phyloP scores from a whole-genome alignment of 2,329 filamentous ascomycete species.

The Nemania serpens region DNA sequence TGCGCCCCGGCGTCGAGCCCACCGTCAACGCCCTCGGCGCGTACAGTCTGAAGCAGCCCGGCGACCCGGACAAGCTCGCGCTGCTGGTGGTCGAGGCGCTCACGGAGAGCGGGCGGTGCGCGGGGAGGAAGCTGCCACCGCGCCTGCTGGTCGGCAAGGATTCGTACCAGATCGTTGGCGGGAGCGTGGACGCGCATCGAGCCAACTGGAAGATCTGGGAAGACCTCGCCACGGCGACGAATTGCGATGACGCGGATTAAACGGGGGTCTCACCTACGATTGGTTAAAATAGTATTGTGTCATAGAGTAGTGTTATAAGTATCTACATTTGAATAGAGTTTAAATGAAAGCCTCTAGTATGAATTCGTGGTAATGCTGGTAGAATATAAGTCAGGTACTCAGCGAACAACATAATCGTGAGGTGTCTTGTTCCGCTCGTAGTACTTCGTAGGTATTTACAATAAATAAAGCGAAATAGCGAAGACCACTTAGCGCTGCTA shows the following conservation, averaged over 20 bases:
- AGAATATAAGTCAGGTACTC: no score
- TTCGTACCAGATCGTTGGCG: constrained; percentile 13
- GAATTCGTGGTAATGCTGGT: no score
- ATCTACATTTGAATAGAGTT: no score
- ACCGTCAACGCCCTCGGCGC: constrained; percentile 30
- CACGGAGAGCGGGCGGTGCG: constrained; percentile 36
- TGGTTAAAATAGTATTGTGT: no score
- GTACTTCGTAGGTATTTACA: no score
- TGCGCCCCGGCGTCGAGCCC: constrained; percentile 12
- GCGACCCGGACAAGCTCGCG: constrained; percentile 47
- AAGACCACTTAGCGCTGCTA: no score
- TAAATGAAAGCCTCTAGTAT: no score
- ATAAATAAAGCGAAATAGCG: no score
- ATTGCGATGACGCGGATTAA: constrained; percentile 1
- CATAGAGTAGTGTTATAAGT: no score
- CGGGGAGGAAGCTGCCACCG: constrained; percentile 2
- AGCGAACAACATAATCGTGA: no score
- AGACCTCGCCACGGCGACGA: constrained; percentile 9
- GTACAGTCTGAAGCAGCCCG: constrained; percentile 43
- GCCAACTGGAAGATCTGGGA: constrained; percentile 8
- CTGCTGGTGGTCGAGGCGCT: constrained; percentile 46
- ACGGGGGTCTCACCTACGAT: background rate
- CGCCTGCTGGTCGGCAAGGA: constrained; percentile 15
- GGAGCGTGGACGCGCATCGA: background rate
- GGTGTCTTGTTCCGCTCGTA: no score